A percentile compares a stretch with the other conserved stretches of the same genome.
phyloP scores from a whole-genome alignment of 2,329 filamentous ascomycete genomes.

The Lecanicillium sp. region DNA sequence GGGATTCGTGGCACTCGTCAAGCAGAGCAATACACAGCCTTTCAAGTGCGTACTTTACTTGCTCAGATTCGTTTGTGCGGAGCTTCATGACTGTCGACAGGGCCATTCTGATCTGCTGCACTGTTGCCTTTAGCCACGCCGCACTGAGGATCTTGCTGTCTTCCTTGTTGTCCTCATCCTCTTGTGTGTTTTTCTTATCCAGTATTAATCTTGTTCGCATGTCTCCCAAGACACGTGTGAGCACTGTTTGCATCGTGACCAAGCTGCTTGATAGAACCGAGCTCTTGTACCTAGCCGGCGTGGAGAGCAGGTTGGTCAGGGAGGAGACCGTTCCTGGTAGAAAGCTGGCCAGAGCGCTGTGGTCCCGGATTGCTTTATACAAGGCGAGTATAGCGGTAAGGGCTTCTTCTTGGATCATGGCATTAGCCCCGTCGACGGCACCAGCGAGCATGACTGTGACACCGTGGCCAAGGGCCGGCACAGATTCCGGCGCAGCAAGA shows the following conservation, averaged over 20 bases:
- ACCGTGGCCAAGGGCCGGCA: slow-evolving; percentile 75
- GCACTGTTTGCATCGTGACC: slow-evolving; percentile 45
- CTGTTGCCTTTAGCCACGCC: slow-evolving; percentile 73
- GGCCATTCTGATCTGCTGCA: slow-evolving; percentile 74
- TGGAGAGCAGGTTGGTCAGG: slow-evolving; percentile 66
- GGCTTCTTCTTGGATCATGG: slow-evolving; percentile 64
- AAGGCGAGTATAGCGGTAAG: slow-evolving; percentile 56
- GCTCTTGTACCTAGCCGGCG: slow-evolving; percentile 49
- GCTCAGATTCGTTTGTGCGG: slow-evolving; percentile 58
- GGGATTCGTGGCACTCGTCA: slow-evolving; percentile 68
- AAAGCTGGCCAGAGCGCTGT: slow-evolving; percentile 73
- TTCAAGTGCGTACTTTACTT: slow-evolving; percentile 62
- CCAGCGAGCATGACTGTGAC: slow-evolving; percentile 74
- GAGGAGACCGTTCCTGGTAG: slow-evolving; percentile 82
- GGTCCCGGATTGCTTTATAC: slow-evolving; percentile 58
- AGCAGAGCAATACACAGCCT: slow-evolving; percentile 67
- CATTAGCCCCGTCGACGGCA: slow-evolving; percentile 54
- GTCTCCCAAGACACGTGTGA: slow-evolving; percentile 51
- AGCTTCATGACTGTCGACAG: slow-evolving; percentile 71
- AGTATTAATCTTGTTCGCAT: slow-evolving; percentile 42
- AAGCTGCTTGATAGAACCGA: slow-evolving; percentile 57
- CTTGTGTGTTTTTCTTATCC: slow-evolving; percentile 22
- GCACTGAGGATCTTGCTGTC: slow-evolving; percentile 32
- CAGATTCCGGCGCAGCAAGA: slow-evolving; percentile 48
- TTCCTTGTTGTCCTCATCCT: slow-evolving; percentile 13